phyloP scores from a whole-genome alignment of 2,329 filamentous ascomycete genomes.

The Neonectria faginata region DNA sequence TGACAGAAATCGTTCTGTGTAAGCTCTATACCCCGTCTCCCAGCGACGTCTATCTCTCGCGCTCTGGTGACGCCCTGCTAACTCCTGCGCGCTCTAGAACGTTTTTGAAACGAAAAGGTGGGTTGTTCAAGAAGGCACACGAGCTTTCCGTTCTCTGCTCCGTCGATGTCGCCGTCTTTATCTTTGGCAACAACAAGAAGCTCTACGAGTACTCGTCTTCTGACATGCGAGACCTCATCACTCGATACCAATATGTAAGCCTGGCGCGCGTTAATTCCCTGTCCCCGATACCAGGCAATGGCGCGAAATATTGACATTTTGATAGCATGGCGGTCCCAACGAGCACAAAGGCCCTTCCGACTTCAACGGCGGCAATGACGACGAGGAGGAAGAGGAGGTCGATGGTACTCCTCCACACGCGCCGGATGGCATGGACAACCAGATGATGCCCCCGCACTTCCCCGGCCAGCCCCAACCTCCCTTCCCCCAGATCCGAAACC shows the following conservation, averaged over 20 bases:
- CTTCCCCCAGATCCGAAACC: conserved; percentile 86
- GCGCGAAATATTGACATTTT: conserved; percentile 13
- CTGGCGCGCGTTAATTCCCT: conserved; percentile 17
- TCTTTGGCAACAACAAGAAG: conserved; percentile 99
- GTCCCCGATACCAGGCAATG: conserved; percentile 13
- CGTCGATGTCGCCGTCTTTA: conserved; percentile 98
- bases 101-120: conserved; percentile 98
- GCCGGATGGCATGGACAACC: conserved; percentile 68
- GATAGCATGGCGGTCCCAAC: conserved; percentile 88
- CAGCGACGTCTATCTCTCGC: conserved; percentile 2
- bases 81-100: conserved; percentile 69
- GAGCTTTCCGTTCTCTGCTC: conserved; percentile 98
- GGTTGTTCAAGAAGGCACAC: conserved; percentile 99
- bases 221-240: conserved; percentile 91
- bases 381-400: conserved; percentile 81
- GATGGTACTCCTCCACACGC: conserved; percentile 76
- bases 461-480: conserved; percentile 69
- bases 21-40: conserved; percentile 58
- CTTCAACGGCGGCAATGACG: conserved; percentile 88
- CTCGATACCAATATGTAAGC: conserved; percentile 90
- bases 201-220: conserved; percentile 96
- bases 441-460: conserved; percentile 77
- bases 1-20: conserved; percentile 98
- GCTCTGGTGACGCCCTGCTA: conserved; percentile 31
- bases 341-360: conserved; percentile 97